Conservation (phyloP, 2,329 filamentous ascomycete species). For the Neobulgaria alba region DNA sequence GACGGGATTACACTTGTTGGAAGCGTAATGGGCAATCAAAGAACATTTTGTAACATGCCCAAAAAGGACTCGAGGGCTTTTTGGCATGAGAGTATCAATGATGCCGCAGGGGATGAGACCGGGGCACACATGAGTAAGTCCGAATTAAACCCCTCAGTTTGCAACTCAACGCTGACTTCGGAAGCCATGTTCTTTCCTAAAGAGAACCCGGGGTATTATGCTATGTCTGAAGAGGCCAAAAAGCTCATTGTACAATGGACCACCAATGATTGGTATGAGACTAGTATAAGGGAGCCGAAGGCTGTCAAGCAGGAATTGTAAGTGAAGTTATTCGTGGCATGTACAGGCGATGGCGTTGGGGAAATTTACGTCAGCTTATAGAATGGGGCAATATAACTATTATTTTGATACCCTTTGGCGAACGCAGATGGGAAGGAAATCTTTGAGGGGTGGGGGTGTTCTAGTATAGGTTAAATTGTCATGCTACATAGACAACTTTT, state of each 20-base stretch:
- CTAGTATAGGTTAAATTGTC: too few species aligned
- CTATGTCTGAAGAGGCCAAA: slow-evolving; percentile 56
- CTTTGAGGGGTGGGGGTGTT: too few species aligned
- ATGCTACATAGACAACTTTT: too few species aligned
- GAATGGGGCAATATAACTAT: too few species aligned
- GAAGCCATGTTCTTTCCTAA: slow-evolving; percentile 64
- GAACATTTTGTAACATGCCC: slow-evolving; percentile 86
- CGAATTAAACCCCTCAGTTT: not conserved
- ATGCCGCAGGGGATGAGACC: slow-evolving; percentile 70
- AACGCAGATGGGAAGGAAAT: too few species aligned
- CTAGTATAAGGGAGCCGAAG: slow-evolving; percentile 29
- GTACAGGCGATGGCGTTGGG: too few species aligned
- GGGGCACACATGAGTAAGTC: slow-evolving; percentile 65
- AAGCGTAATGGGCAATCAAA: slow-evolving; percentile 55
- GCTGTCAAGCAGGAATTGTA: too few species aligned
- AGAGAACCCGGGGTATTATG: slow-evolving; percentile 65
- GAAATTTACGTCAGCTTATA: too few species aligned
- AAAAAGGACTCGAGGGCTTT: slow-evolving; percentile 40
- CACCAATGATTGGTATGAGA: slow-evolving; percentile 58
- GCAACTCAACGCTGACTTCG: not conserved
- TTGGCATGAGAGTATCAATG: slow-evolving; percentile 70
- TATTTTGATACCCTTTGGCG: too few species aligned
- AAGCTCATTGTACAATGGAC: slow-evolving; percentile 58
- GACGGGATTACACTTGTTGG: slow-evolving; percentile 40
- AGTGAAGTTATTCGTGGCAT: too few species aligned